Evolutionary conservation across 2,329 filamentous ascomycete species (phyloP), one percentile per base, ranked within the genome.

Genomic region (Huntiella abstrusa): DNA sequence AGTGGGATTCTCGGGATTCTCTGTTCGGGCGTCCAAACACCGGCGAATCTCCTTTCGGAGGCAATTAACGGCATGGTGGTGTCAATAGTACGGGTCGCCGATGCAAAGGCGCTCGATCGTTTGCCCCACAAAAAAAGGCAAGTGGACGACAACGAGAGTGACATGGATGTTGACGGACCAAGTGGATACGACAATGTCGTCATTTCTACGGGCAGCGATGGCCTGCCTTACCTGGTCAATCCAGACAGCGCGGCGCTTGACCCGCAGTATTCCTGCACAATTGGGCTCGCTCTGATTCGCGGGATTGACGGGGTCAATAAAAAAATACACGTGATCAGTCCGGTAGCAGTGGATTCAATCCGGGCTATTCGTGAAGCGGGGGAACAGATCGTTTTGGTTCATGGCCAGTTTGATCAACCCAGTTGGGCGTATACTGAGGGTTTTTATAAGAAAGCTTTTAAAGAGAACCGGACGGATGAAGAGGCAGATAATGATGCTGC

Each of bases 361-460:
- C 57, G 62, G 34, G 55, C 60, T 7, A 55, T 67, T 13, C 61
- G 56, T 37, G 55, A 59, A 5, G 57, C 59, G 22, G 68, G 68
- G 0, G 62, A 65, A 32, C 61, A 66, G 12, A 61, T 83, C 12
- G 70, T 83, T 3, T 64, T 85, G 3, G 69, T 84, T 1, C 70
- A 77, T 46, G 80, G 80, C 2, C 77, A 72, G 52, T 73, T 82
- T 47, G 80, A 84, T 54, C 62, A 71, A 1, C 77, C 80, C 0
- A 74, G 67, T 3, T 84, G 79, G 78, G 75, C 77, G 1, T 82
- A 80, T 51, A 72, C 73, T 0, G 79, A 83, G 55, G 72, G 78
- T 33, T 53, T 77, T 12, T 69, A 75, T 52, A 53, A 58, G 32
- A 58, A 57, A 52, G 57, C 60, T 11, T 56, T 51, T 11, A 41